phyloP scores from a whole-genome alignment of 23 red algal genomes.

The Gracilaria gracilis region DNA sequence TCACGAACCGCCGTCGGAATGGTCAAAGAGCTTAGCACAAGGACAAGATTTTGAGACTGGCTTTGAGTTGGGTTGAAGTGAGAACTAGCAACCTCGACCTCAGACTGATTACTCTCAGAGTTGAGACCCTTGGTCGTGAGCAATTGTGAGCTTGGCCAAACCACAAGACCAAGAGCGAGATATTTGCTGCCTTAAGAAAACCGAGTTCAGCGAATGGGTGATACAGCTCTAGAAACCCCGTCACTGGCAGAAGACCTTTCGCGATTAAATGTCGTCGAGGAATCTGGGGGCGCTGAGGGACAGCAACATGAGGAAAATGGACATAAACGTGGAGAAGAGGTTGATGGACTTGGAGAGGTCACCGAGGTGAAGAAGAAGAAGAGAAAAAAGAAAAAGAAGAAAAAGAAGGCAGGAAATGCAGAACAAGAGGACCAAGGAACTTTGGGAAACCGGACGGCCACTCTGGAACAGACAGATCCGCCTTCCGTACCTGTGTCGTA shows the following conservation, averaged over 20 bases:
- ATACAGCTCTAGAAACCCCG: constrained; percentile 38
- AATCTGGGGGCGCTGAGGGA: constrained; percentile 8
- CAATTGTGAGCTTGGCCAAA: neutral
- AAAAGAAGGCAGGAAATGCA: constrained; percentile 58
- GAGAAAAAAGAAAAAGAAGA: constrained; percentile 85
- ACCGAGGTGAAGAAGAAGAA: constrained; percentile 58
- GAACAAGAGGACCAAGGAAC: constrained; percentile 13
- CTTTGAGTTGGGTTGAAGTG: no score
- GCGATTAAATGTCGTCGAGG: neutral
- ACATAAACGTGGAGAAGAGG: neutral
- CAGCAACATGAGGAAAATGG: neutral
- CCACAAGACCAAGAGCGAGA: neutral
- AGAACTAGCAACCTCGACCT: no score
- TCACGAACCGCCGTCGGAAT: no score
- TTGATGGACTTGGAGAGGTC: constrained; percentile 25
- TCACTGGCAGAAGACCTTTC: constrained; percentile 38
- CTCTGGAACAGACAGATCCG: constrained; percentile 77
- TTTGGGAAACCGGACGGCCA: neutral
- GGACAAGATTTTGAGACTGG: no score
- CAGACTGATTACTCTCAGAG: no score
- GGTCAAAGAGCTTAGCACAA: no score
- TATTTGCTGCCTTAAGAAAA: neutral
- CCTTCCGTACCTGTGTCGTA: constrained; percentile 75
- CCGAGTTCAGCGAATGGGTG: constrained; percentile 22
- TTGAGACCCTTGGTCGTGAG: neutral